These are phyloP conservation scores for Clitopilus passeckerianus DNA, from an alignment of 768 basidiomycete genomes.

Conservation along the genomic window DNA sequence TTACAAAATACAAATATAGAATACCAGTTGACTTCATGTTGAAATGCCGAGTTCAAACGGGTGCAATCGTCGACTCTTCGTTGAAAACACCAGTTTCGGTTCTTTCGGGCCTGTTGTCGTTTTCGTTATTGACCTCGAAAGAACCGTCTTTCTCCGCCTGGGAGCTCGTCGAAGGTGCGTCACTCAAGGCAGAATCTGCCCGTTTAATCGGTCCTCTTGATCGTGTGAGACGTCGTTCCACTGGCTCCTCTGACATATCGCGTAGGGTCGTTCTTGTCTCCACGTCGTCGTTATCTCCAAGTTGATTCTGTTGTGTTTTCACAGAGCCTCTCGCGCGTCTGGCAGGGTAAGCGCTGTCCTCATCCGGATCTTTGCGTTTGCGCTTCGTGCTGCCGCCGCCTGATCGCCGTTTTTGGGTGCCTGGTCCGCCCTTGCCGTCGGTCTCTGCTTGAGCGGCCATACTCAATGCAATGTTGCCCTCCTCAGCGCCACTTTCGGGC, in stretches of 20 bases:
- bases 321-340: slow-evolving; percentile 54
- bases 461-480: slow-evolving; percentile 9
- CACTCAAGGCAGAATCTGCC: slow-evolving; percentile 50
- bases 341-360: slow-evolving; percentile 68
- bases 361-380: slow-evolving; percentile 55
- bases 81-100: neutral
- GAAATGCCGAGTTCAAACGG: neutral
- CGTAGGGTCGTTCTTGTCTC: slow-evolving; percentile 20
- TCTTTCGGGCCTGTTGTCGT: neutral
- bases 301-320: slow-evolving; percentile 28
- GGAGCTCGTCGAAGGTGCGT: slow-evolving; percentile 32
- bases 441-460: slow-evolving; percentile 28
- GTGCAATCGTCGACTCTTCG: neutral
- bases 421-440: slow-evolving; percentile 37
- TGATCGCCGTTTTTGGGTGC: slow-evolving; percentile 45
- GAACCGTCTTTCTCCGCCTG: slow-evolving; percentile 6
- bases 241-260: neutral
- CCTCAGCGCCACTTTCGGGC: neutral
- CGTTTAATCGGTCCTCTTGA: slow-evolving; percentile 35
- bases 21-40: neutral
- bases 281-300: slow-evolving; percentile 34
- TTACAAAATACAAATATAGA: neutral
- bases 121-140: neutral
- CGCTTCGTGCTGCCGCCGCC: slow-evolving; percentile 46
- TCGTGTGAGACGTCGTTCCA: slow-evolving; percentile 44